Base-by-base conservation (phyloP, 2,329 filamentous ascomycete species). In the Calonectria leucothoes region DNA sequence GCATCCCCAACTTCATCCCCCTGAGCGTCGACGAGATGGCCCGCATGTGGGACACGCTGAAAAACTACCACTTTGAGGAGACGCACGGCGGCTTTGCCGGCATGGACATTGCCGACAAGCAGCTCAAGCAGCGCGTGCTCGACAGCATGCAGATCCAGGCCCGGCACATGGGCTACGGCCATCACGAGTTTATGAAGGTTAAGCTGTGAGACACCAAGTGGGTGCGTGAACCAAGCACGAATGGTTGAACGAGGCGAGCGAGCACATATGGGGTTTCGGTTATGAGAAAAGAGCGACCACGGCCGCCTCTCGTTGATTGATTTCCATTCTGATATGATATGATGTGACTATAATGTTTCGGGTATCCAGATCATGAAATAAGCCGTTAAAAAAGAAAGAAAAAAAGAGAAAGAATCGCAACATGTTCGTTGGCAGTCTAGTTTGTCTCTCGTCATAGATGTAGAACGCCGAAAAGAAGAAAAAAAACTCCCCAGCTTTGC, bases 61-160 rank as follows among this genome's bases (percentile, higher is more conserved):
- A 89, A 80, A 83, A 86, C 6, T 89, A 91, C 72, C 87, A 91
- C 1, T 96, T 95, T 77, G 85, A 84, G 15, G 90, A 90, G 73
- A 93, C 93, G 8, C 91, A 94, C 82, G 93, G 94, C 0, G 91
- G 90, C 0, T 95, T 96, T 75, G 78, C 87, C 3, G 91, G 90
- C 0, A 87, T 89, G 79, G 93, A 95, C 77, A 90, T 95, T 3
- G 85, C 88, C 71, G 87, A 86, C 74, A 77, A 79, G 6, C 84
- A 88, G 75, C 86, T 94, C 68, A 95, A 93, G 86, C 81, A 82
- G 72, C 89, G 93, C 75, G 88, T 96, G 31, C 79, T 95, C 80
- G 91, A 95, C 73, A 96, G 94, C 81, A 94, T 94, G 89, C 91
- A 94, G 86, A 94, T 95, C 25, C 93, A 95, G 80, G 86, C 93